A percentile compares a stretch with the other conserved stretches of the same genome.
Evolutionary conservation across 1,284 basidiomycete genomes (phyloP).

Genomic region (Malassezia vespertilionis): DNA sequence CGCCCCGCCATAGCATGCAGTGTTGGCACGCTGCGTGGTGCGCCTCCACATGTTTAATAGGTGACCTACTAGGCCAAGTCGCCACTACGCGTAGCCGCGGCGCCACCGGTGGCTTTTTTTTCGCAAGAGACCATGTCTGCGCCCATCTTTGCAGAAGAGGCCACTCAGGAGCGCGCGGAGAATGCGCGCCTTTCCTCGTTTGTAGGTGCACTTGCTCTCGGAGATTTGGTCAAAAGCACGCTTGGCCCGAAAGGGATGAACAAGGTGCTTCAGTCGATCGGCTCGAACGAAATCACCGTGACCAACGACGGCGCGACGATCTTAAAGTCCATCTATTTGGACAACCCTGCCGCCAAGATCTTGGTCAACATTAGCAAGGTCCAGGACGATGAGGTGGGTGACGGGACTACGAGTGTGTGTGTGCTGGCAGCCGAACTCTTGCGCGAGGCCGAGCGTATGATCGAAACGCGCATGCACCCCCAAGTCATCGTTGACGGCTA

Average conservation of each 20-base stretch:
- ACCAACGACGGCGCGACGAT: conserved; percentile 99
- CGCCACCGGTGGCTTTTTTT: no score
- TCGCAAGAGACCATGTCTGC: conserved; percentile 37
- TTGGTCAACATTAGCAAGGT: conserved; percentile 99
- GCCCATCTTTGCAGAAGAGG: conserved; percentile 49
- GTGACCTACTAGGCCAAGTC: no score
- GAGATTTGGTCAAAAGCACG: conserved; percentile 95
- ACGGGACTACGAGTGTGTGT: conserved; percentile 89
- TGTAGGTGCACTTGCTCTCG: conserved; percentile 88
- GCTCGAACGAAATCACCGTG: conserved; percentile 84
- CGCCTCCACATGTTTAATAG: no score
- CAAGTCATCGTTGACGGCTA: conserved; percentile 99
- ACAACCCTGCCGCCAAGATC: conserved; percentile 98
- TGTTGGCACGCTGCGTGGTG: no score
- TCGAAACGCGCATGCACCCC: conserved; percentile 79
- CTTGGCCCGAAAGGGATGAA: conserved; percentile 93
- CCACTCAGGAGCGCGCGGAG: conserved; percentile 94
- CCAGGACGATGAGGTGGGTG: conserved; percentile 97
- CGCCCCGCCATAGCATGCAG: no score
- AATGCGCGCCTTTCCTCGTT: conserved; percentile 94
- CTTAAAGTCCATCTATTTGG: conserved; percentile 88
- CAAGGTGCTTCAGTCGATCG: conserved; percentile 83
- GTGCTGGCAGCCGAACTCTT: conserved; percentile 85
- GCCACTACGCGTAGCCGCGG: no score
- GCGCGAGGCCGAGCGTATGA: conserved; percentile 89